Percentiles rank a stretch among this genome's conserved stretches.
These are phyloP conservation scores for Pseudonitzschia multistriata DNA, from an alignment of 108 stramenopile species.

Conservation along the genomic window DNA sequence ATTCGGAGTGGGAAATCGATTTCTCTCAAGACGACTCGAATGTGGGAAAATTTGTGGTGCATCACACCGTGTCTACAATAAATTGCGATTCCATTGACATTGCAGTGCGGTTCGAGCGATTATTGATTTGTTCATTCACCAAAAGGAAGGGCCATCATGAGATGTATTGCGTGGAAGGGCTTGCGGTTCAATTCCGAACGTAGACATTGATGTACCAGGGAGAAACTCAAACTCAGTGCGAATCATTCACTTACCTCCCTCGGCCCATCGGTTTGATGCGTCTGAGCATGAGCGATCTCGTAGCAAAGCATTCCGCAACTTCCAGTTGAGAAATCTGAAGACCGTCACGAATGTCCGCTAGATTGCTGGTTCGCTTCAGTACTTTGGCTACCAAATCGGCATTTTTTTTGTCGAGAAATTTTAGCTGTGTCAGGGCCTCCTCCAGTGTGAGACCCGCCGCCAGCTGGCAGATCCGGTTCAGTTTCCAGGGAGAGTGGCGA, in stretches of 20 bases:
- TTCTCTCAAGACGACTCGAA: constrained; percentile 73
- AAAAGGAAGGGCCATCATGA: not conserved
- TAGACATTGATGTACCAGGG: not conserved
- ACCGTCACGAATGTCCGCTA: constrained; percentile 69
- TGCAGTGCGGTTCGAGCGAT: not conserved
- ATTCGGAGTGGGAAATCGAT: constrained; percentile 81
- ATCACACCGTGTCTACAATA: constrained; percentile 53
- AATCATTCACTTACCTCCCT: constrained; percentile 59
- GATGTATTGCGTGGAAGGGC: no score
- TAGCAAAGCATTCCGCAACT: constrained; percentile 84
- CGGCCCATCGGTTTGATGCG: constrained; percentile 77
- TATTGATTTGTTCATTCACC: not conserved
- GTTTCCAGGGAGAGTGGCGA: constrained; percentile 77
- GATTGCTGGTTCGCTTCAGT: constrained; percentile 65
- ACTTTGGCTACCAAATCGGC: constrained; percentile 71
- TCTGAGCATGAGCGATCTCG: constrained; percentile 67
- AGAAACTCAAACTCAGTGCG: not conserved
- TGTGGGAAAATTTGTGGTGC: constrained; percentile 64
- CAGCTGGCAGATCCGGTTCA: constrained; percentile 76
- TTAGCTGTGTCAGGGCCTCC: constrained; percentile 77
- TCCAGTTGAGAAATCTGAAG: constrained; percentile 75
- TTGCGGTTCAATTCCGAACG: no score
- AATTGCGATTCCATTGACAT: no score
- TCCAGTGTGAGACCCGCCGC: constrained; percentile 64
- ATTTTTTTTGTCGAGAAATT: constrained; percentile 63